These are phyloP conservation scores for Nannizziopsis barbatae DNA, from an alignment of 2,329 filamentous ascomycete species.

Conservation along the genomic window DNA sequence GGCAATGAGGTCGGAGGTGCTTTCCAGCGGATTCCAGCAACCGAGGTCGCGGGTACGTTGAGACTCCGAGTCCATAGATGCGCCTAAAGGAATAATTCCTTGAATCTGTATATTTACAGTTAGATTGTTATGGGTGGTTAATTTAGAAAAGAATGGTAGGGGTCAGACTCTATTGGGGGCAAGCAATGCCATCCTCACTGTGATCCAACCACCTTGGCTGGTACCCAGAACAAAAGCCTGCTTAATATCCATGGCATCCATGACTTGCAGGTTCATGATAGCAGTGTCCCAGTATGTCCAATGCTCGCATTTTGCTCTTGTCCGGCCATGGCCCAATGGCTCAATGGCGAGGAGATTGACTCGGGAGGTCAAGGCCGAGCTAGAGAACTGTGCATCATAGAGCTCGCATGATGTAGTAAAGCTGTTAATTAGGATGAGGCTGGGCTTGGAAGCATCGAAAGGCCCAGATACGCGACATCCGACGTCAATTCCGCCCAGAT, in stretches of 20 bases:
- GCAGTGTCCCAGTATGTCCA: constrained; percentile 48
- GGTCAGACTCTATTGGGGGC: constrained; percentile 36
- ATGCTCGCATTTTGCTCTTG: constrained; percentile 33
- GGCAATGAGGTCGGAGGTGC: constrained; percentile 27
- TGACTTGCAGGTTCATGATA: constrained; percentile 44
- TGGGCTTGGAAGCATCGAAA: constrained; percentile 43
- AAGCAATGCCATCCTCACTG: constrained; percentile 43
- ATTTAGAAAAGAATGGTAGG: background rate
- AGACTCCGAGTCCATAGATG: constrained; percentile 43
- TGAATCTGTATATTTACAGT: constrained; percentile 29
- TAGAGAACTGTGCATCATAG: constrained; percentile 33
- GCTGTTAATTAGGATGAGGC: constrained; percentile 41
- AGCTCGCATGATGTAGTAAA: constrained; percentile 42
- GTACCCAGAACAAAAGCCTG: constrained; percentile 42
- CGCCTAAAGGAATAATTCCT: constrained; percentile 43
- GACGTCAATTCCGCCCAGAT: constrained; percentile 41
- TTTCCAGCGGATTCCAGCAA: constrained; percentile 39
- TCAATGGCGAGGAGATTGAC: constrained; percentile 46
- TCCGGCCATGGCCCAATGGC: constrained; percentile 43
- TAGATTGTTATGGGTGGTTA: background rate
- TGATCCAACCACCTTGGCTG: constrained; percentile 45
- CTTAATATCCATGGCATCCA: constrained; percentile 39
- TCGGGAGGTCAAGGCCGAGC: constrained; percentile 24
- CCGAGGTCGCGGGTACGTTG: constrained; percentile 33
- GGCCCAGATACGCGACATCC: constrained; percentile 37